phyloP scores from a whole-genome alignment of 75 land plant genomes.

The Ceratopteris richardii region DNA sequence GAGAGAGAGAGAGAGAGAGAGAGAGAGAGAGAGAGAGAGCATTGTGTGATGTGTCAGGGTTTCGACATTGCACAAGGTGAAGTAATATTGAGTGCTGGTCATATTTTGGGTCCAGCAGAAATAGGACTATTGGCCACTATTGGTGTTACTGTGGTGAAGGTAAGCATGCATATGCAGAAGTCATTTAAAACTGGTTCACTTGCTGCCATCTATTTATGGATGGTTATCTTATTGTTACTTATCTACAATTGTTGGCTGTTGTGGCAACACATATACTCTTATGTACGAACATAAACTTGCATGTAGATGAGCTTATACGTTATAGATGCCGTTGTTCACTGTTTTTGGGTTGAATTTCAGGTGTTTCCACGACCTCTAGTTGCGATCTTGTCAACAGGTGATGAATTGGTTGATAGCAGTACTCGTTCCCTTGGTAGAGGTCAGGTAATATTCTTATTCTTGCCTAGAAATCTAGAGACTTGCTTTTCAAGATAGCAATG shows the following conservation, averaged over 20 bases:
- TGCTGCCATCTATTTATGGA: background rate
- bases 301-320: too few species aligned
- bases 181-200: too few species aligned
- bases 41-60: slow-evolving; percentile 42
- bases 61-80: slow-evolving; percentile 72
- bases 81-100: slow-evolving; percentile 57
- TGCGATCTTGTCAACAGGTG: slow-evolving; percentile 87
- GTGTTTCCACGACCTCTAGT: slow-evolving; percentile 66
- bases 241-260: too few species aligned
- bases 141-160: slow-evolving; percentile 70
- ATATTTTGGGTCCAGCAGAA: slow-evolving; percentile 62
- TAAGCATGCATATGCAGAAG: slow-evolving; percentile 17
- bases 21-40: slow-evolving; percentile 10
- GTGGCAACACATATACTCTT: too few species aligned
- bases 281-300: too few species aligned
- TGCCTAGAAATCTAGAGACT: too few species aligned
- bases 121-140: slow-evolving; percentile 86
- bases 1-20: slow-evolving; percentile 8
- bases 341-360: slow-evolving; percentile 39
- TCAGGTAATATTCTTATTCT: slow-evolving; percentile 45
- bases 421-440: slow-evolving; percentile 47
- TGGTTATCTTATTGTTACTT: too few species aligned
- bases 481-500: too few species aligned
- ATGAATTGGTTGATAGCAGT: slow-evolving; percentile 79
- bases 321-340: too few species aligned